Conservation (phyloP, 768 basidiomycete genomes). For the Amanita pseudoporphyria region DNA sequence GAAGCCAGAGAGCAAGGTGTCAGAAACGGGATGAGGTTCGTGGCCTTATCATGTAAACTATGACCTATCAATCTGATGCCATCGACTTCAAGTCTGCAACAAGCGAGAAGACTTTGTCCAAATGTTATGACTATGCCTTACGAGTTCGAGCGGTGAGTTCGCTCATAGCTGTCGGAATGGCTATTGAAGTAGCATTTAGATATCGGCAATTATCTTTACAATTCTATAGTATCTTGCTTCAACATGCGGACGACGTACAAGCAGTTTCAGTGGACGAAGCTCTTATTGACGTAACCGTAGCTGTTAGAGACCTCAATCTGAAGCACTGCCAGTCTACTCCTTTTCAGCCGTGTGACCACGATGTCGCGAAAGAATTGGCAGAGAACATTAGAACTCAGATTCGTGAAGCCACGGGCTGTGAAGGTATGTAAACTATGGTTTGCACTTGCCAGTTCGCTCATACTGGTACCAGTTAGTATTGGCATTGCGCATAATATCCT, state of each 20-base stretch:
- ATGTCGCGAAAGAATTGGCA: conserved; percentile 71
- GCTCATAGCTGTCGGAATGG: neutral
- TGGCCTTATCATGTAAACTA: neutral
- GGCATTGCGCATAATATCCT: conserved; percentile 90
- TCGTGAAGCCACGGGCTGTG: conserved; percentile 71
- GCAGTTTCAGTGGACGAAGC: conserved; percentile 97
- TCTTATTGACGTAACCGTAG: conserved; percentile 74
- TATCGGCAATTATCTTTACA: conserved; percentile 78
- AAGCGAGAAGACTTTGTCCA: conserved; percentile 71
- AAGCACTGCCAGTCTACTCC: conserved; percentile 11
- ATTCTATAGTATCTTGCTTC: conserved; percentile 91
- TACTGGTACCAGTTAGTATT: conserved; percentile 58
- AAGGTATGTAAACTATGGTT: conserved; percentile 38
- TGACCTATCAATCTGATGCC: neutral
- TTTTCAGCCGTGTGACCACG: conserved; percentile 23
- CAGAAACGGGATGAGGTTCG: conserved; percentile 90
- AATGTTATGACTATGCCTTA: conserved; percentile 74
- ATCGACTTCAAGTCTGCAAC: conserved; percentile 48
- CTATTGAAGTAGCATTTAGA: conserved; percentile 26
- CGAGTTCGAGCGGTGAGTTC: conserved; percentile 73
- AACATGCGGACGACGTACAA: conserved; percentile 82
- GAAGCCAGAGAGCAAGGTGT: conserved; percentile 86
- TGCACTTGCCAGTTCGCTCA: neutral
- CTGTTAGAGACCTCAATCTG: conserved; percentile 33
- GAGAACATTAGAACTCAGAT: conserved; percentile 75